These are phyloP conservation scores for Funneliformis geosporum DNA, from an alignment of 192 early-diverging fungal genomes.

Conservation along the genomic window DNA sequence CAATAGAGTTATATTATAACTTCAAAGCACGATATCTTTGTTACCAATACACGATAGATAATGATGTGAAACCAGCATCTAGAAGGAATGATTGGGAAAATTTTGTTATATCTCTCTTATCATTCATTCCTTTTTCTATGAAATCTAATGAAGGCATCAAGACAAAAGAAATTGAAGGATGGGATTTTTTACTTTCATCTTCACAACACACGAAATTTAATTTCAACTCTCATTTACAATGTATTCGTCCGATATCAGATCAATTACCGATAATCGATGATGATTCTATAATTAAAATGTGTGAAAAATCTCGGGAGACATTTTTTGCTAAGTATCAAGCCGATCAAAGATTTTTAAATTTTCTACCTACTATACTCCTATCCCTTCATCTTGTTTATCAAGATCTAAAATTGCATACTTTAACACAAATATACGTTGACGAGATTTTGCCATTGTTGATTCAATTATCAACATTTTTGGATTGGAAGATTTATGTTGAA, in stretches of 20 bases:
- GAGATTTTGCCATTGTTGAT: conserved; percentile 37
- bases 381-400: conserved; percentile 60
- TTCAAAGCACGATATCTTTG: conserved; percentile 40
- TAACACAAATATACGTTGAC: conserved; percentile 35
- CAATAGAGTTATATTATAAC: conserved; percentile 34
- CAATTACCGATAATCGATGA: background rate
- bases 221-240: conserved; percentile 9
- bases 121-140: conserved; percentile 36
- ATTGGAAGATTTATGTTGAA: conserved; percentile 39
- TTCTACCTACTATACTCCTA: conserved; percentile 43
- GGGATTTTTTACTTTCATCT: conserved; percentile 10
- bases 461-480: conserved; percentile 35
- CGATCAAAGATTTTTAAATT: conserved; percentile 31
- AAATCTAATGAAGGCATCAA: background rate
- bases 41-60: conserved; percentile 34
- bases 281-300: background rate
- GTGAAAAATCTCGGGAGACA: conserved; percentile 25
- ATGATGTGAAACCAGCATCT: background rate
- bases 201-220: conserved; percentile 7
- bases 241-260: background rate
- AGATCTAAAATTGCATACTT: conserved; percentile 50
- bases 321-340: conserved; percentile 22
- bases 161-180: background rate
- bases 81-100: conserved; percentile 42
- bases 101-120: conserved; percentile 41